phyloP scores from a whole-genome alignment of 2,329 filamentous ascomycete genomes.

The Neonectria ditissima region DNA sequence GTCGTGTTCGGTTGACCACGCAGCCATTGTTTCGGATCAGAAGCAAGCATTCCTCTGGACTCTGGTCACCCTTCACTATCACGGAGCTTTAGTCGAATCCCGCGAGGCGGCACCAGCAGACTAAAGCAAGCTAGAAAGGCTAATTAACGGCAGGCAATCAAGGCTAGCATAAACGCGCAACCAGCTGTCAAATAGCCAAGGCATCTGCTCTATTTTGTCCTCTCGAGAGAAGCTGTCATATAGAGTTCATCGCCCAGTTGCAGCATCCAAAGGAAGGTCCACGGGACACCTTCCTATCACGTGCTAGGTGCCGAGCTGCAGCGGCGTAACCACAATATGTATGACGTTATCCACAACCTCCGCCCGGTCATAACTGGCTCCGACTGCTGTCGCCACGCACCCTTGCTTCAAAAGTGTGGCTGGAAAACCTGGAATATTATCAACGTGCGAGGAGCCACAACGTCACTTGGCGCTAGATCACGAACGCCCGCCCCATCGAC shows the following conservation, averaged over 20 bases:
- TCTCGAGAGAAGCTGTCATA: neutral
- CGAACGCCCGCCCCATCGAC: neutral
- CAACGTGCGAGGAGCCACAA: constrained; percentile 25
- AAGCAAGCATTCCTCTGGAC: too few relatives aligned
- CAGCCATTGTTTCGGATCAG: too few relatives aligned
- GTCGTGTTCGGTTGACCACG: too few relatives aligned
- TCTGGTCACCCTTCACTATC: too few relatives aligned
- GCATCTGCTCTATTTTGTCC: too few relatives aligned
- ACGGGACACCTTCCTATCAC: constrained; percentile 10
- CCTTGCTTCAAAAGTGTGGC: constrained; percentile 32
- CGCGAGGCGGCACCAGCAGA: too few relatives aligned
- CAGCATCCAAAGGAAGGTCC: neutral
- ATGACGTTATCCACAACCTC: constrained; percentile 36
- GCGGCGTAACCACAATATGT: neutral
- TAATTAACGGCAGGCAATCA: too few relatives aligned
- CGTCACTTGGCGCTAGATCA: constrained; percentile 31
- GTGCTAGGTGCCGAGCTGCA: neutral
- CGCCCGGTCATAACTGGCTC: constrained; percentile 27
- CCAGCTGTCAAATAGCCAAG: too few relatives aligned
- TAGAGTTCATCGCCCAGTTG: neutral
- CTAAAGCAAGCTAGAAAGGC: too few relatives aligned
- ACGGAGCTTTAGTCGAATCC: too few relatives aligned
- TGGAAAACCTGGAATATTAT: constrained; percentile 41
- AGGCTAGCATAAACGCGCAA: too few relatives aligned
- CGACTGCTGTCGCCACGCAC: constrained; percentile 36